Base-by-base conservation (phyloP, 306 rosid species). In the Adenanthera pavonina region DNA sequence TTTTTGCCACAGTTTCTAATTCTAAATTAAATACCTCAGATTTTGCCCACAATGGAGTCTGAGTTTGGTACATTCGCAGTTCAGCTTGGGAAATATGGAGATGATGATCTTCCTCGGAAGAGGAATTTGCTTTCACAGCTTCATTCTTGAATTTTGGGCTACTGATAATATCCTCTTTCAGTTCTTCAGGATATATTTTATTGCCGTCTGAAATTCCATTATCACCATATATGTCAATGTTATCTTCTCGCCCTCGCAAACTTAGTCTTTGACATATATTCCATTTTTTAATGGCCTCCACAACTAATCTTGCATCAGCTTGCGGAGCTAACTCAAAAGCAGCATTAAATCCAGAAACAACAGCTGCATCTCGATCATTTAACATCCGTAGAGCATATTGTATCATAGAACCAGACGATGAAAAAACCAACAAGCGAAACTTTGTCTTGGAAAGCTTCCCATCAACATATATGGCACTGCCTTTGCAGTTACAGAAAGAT, bases 41-140 rank as follows among this genome's bases (percentile, higher is more conserved):
- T 75, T 86, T 93, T 33, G 83, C 92, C 99, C 99, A 96, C 81
- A 90, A 60, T n/a, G 92, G 92, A 78, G 61, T 79, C 73, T 64
- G 90, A 79, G 88, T 64, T 79, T 80, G 89, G 84, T 93, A 97
- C 97, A 92, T 93, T 84, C 84, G 97, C 80, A 96, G 85, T 88
- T 96, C 99, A n/a, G 94, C 98, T 90, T 96, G 98, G 74, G 99
- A 89, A 75, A 96, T 96, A 88, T 89, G 93, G 76, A 94, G 81
- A 79, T 92, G 98, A 74, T 82, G 90, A 41, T 84, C 81, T 67
- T 94, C 99, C 84, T 87, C 94, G 6, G 75, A 81, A 69, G 72
- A 78, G 36, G 84, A 80, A 84, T 82, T 90, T 59, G 78, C 84
- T 87, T 91, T 91, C 25, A 64, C 33, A 34, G 61, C 62, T 7